Evolutionary conservation across 768 basidiomycete genomes (phyloP).

Genomic region (Mycena galopus): DNA sequence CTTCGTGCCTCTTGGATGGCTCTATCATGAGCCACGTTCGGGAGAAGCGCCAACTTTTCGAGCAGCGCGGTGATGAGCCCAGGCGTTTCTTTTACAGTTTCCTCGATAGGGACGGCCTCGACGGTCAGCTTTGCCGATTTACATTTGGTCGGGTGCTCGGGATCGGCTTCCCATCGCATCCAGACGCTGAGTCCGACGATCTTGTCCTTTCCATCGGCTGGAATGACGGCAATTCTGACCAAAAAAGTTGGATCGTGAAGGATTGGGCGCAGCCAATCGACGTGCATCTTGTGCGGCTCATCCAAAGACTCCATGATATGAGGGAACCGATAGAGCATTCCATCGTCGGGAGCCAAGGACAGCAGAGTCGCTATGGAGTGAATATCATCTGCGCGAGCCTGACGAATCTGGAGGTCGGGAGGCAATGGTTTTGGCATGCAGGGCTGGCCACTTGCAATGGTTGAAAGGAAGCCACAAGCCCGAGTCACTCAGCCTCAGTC

Average conservation of each 20-base stretch:
- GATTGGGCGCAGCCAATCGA: neutral
- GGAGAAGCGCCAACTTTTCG: conserved; percentile 5
- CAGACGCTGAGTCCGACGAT: neutral
- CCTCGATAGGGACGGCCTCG: neutral
- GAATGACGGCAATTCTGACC: conserved; percentile 9
- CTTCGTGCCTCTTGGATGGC: neutral
- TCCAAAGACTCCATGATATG: conserved; percentile 1
- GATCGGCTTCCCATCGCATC: neutral
- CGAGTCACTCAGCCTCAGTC: no score
- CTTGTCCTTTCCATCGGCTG: neutral
- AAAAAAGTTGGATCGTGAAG: conserved; percentile 1
- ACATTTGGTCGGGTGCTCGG: neutral
- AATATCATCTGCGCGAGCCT: neutral
- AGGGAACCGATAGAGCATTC: conserved; percentile 1
- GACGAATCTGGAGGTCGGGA: neutral
- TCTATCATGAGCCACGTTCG: neutral
- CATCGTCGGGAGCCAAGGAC: neutral
- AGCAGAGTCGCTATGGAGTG: neutral
- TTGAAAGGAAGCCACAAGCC: no score
- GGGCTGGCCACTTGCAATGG: no score
- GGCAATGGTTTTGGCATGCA: neutral
- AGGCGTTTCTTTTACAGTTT: neutral
- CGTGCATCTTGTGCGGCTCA: neutral
- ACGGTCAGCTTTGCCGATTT: neutral
- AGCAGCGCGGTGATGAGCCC: no score